phyloP scores from a whole-genome alignment of 2,329 filamentous ascomycete genomes.

The Paecilomyces fulvus region DNA sequence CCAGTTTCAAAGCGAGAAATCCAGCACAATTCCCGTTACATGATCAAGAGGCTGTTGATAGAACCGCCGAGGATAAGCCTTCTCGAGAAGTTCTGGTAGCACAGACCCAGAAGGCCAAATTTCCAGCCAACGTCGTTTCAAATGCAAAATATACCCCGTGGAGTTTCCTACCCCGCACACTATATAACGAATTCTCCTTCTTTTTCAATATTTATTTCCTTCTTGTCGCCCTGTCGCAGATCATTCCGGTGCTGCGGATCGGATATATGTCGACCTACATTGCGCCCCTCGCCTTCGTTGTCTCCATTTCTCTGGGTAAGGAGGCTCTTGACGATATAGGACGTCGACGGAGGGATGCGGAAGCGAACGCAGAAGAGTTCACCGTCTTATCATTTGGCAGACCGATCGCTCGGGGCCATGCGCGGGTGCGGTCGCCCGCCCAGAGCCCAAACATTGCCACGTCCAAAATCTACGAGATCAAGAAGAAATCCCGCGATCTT shows the following conservation, averaged over 20 bases:
- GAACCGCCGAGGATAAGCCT: constrained; percentile 37
- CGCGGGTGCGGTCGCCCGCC: constrained; percentile 1
- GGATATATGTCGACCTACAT: constrained; percentile 94
- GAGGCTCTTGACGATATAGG: constrained; percentile 92
- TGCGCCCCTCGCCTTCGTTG: constrained; percentile 82
- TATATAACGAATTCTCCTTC: constrained; percentile 99
- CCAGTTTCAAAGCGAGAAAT: constrained; percentile 52
- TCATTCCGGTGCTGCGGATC: constrained; percentile 80
- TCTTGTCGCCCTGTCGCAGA: constrained; percentile 86
- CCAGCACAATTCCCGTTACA: constrained; percentile 17
- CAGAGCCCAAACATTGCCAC: constrained; percentile 3
- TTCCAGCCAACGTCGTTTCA: constrained; percentile 83
- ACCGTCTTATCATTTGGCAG: constrained; percentile 63
- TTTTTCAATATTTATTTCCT: constrained; percentile 99
- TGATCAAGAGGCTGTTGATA: constrained; percentile 24
- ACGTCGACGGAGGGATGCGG: constrained; percentile 74
- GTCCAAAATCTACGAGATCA: constrained; percentile 52
- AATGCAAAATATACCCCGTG: constrained; percentile 97
- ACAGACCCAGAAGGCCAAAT: constrained; percentile 61
- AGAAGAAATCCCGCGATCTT: constrained; percentile 76
- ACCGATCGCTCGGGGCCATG: constrained; percentile 9
- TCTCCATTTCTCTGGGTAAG: constrained; percentile 87
- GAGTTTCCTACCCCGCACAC: constrained; percentile 85
- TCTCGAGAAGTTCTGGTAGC: constrained; percentile 71
- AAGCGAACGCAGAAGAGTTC: constrained; percentile 90